Conservation (phyloP, 345 rosid genomes). For the Isatis tinctoria region DNA sequence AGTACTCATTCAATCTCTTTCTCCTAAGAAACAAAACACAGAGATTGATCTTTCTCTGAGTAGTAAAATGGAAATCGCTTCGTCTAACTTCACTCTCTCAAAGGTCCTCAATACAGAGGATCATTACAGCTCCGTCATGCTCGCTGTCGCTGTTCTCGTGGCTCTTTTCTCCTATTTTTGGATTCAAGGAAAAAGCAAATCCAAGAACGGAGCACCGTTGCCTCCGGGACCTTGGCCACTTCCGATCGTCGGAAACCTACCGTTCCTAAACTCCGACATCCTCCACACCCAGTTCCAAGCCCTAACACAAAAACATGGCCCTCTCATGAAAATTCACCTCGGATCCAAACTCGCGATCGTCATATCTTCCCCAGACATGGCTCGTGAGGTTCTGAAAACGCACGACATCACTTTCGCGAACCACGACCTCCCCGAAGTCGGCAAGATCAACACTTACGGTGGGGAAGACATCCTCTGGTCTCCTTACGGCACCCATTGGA, state of each 20-base stretch:
- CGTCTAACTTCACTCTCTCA: conserved; percentile 8
- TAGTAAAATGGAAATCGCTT: conserved; percentile 11
- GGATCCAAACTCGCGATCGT: conserved; percentile 33
- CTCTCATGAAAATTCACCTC: conserved; percentile 37
- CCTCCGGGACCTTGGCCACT: conserved; percentile 41
- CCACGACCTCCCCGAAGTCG: conserved; percentile 36
- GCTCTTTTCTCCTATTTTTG: conserved; percentile 15
- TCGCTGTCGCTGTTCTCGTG: background rate
- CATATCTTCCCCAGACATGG: conserved; percentile 30
- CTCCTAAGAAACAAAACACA: too few relatives aligned
- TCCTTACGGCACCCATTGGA: conserved; percentile 35
- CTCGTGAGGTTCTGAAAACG: conserved; percentile 32
- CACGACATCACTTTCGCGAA: conserved; percentile 36
- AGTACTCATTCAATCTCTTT: too few relatives aligned
- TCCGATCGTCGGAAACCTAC: conserved; percentile 40
- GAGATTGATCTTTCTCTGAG: too few relatives aligned
- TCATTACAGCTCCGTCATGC: conserved; percentile 6
- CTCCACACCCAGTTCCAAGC: conserved; percentile 30
- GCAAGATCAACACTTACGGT: conserved; percentile 20
- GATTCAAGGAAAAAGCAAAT: conserved; percentile 15
- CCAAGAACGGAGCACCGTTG: conserved; percentile 18
- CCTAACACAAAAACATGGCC: conserved; percentile 32
- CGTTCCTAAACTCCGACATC: conserved; percentile 26
- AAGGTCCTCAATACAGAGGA: conserved; percentile 10
- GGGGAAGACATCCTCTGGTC: conserved; percentile 36